Percentiles rank a stretch among this genome's conserved stretches.
These are phyloP conservation scores for Lactifluus echinatus DNA, from an alignment of 768 basidiomycete species.

Conservation along the genomic window DNA sequence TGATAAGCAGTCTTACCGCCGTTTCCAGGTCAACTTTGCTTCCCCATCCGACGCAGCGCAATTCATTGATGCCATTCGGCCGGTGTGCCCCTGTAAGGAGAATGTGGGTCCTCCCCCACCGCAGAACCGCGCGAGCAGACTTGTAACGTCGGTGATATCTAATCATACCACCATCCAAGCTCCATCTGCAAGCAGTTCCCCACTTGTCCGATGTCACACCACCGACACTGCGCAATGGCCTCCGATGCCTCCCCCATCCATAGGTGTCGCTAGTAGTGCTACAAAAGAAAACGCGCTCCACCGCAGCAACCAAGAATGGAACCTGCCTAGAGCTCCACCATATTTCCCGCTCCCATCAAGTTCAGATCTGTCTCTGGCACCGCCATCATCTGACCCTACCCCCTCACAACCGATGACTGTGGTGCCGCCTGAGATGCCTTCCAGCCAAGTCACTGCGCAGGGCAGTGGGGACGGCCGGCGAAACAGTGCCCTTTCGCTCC, in stretches of 20 bases:
- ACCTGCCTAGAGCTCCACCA: not conserved
- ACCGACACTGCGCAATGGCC: not conserved
- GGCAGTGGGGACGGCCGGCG: not conserved
- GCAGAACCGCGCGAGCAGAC: conserved; percentile 18
- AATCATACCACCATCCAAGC: not conserved
- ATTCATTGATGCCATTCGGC: conserved; percentile 54
- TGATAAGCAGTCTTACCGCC: conserved; percentile 50
- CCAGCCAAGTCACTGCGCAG: not conserved
- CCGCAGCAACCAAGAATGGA: not conserved
- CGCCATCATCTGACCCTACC: conserved; percentile 2
- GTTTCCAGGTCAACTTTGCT: conserved; percentile 68
- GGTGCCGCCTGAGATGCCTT: not conserved
- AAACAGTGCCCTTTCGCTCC: conserved; percentile 1
- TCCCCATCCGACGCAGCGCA: conserved; percentile 39
- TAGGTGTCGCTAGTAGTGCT: not conserved
- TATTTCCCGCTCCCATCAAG: conserved; percentile 1
- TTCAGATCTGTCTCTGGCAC: conserved; percentile 6
- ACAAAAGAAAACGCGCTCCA: not conserved
- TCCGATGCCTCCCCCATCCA: not conserved
- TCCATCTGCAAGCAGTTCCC: not conserved
- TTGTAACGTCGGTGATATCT: conserved; percentile 17
- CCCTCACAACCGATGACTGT: not conserved
- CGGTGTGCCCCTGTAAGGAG: conserved; percentile 68
- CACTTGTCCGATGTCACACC: not conserved
- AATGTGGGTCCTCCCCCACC: conserved; percentile 32